Evolutionary conservation across 129 eudicot species (phyloP), one percentile per base, ranked within the genome.

Genomic region (Arctium minus): DNA sequence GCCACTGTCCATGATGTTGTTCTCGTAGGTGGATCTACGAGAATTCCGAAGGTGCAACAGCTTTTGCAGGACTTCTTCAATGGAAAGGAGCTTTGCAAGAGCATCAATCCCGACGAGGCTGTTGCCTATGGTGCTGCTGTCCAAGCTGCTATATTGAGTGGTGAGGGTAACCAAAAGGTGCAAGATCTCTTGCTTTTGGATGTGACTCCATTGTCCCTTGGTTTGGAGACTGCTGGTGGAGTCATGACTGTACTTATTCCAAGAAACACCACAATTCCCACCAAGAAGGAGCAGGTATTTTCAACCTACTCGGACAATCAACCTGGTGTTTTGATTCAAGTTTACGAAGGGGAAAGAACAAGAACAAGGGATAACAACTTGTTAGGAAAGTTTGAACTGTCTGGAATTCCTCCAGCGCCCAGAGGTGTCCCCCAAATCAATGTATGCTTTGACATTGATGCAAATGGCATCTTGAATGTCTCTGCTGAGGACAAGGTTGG

Each of bases 401-500:
- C 85, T 68, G 89, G 92, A 33, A 86, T 89, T 33, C 82, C 84
- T 37, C 88, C 90, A 0, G 90, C 90, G 0, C 92, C 92, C 2
- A 64, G 86, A 15, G 89, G 90, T 0, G 89, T 89, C 30, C 92
- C 90, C 5, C 89, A 87, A 65, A 81, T 90, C 38, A 88, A 7
- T 12, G 91, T 84, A 0, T 88, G 93, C 68, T 90, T 85, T 40
- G 84, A 83, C 17, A 85, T 89, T 31, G 87, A 89, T 53, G 89
- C 90, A n/a, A 73, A 90, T n/a, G 94, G 92, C 0, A 84, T 89
- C 73, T 50, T 89, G 56, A 83, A 85, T 22, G 91, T 91, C 2
- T 91, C 92, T 17, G 89, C 91, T 4, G 95, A 89, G 80, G 92
- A 91, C 60, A 89, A 87, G 81, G 87, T 79, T 5, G 79, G 89